A percentile compares a stretch with the other conserved stretches of the same genome.
phyloP scores from a whole-genome alignment of 495 filamentous ascomycete genomes.

The Baudoinia panamericana region DNA sequence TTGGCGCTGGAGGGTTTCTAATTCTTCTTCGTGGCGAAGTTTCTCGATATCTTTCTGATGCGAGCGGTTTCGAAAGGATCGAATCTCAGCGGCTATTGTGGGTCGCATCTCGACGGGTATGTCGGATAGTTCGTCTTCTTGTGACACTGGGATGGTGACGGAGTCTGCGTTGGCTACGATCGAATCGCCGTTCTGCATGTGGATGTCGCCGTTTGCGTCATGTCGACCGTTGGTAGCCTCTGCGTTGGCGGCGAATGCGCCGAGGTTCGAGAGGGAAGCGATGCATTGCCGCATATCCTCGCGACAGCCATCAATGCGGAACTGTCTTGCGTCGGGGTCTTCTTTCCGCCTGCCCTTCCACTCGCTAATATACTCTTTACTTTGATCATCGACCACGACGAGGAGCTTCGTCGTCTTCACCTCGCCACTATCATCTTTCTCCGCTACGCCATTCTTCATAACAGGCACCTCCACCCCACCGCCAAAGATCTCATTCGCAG shows the following conservation, averaged over 20 bases:
- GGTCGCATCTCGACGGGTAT: constrained; percentile 96
- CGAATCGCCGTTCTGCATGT: constrained; percentile 53
- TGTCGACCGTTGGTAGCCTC: constrained; percentile 17
- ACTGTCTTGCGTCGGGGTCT: constrained; percentile 49
- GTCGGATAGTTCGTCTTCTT: constrained; percentile 89
- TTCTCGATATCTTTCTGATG: constrained; percentile 80
- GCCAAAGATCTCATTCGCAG: constrained; percentile 74
- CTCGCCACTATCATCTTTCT: constrained; percentile 41
- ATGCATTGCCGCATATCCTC: constrained; percentile 51
- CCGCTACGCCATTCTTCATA: constrained; percentile 48
- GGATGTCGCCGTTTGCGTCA: constrained; percentile 53
- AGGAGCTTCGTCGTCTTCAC: constrained; percentile 58
- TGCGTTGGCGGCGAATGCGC: constrained; percentile 31
- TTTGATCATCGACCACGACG: constrained; percentile 70
- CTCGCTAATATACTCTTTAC: constrained; percentile 66
- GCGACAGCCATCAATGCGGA: constrained; percentile 55
- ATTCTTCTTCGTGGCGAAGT: constrained; percentile 73
- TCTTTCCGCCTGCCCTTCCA: constrained; percentile 55
- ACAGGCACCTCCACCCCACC: constrained; percentile 65
- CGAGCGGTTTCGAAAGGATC: constrained; percentile 83
- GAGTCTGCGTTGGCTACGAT: constrained; percentile 48
- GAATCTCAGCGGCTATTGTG: constrained; percentile 86
- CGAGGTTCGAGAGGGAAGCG: constrained; percentile 58
- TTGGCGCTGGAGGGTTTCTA: constrained; percentile 73
- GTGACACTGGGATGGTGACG: constrained; percentile 76